A percentile compares a stretch with the other conserved stretches of the same genome.
phyloP scores from a whole-genome alignment of 495 filamentous ascomycete species.

The Annulohypoxylon bovei region DNA sequence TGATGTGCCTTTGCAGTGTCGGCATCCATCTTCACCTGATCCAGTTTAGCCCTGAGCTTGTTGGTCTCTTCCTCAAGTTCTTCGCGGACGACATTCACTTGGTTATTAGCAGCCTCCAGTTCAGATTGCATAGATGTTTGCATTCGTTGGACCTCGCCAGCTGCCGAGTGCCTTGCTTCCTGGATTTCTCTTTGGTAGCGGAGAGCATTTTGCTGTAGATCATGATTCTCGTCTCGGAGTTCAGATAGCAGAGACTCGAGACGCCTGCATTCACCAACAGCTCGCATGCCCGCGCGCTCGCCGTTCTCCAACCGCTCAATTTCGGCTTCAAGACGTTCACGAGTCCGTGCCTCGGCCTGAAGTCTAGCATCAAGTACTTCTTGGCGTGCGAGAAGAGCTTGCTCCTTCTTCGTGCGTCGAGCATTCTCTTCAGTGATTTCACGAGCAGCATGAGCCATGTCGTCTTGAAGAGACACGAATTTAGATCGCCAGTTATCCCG shows the following conservation, averaged over 20 bases:
- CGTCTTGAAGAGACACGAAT: conserved; percentile 82
- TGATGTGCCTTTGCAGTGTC: conserved; percentile 77
- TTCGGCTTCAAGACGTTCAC: conserved; percentile 82
- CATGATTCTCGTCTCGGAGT: conserved; percentile 73
- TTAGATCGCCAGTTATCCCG: conserved; percentile 82
- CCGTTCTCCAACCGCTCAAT: conserved; percentile 78
- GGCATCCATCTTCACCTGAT: conserved; percentile 75
- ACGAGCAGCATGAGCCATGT: conserved; percentile 79
- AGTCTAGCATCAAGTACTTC: conserved; percentile 82
- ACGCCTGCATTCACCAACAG: conserved; percentile 65
- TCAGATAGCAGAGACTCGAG: conserved; percentile 72
- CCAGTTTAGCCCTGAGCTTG: conserved; percentile 73
- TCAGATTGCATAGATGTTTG: conserved; percentile 82
- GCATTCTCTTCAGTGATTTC: conserved; percentile 83
- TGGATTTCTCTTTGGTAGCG: conserved; percentile 84
- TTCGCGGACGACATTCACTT: conserved; percentile 80
- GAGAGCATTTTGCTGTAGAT: conserved; percentile 69
- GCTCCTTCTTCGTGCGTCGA: conserved; percentile 75
- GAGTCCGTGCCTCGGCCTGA: conserved; percentile 77
- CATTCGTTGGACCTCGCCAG: conserved; percentile 79
- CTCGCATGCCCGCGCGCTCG: conserved; percentile 73
- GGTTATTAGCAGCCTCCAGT: conserved; percentile 79
- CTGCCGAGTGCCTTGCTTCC: conserved; percentile 79
- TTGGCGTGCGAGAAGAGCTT: conserved; percentile 75
- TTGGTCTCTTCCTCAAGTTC: conserved; percentile 78